Evolutionary conservation across 345 rosid genomes (phyloP), one percentile per base, ranked within the genome.

Genomic region (Cardiospermum halicacabum): DNA sequence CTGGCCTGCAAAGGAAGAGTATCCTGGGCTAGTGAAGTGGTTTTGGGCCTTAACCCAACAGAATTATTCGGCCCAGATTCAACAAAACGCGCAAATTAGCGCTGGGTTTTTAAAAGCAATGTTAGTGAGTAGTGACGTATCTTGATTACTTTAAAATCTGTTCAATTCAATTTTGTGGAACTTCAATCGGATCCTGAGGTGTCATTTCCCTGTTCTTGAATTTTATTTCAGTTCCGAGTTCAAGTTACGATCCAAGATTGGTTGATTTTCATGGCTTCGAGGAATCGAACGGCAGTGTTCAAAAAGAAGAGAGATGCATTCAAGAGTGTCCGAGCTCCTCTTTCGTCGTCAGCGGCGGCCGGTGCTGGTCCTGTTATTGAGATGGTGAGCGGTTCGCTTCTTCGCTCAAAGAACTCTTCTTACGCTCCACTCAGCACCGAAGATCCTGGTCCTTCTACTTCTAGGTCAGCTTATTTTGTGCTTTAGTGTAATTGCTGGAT

Each of bases 351-450:
- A 61, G 72, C 76, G 64, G 72, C 76, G 39, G 66, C 76, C n/a
- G 84, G 80, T 68, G 70, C 63, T 59, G 89, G 87, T 72, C 81
- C 87, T 43, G 89, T 84, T 71, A 84, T 86, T 43, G 84, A 86
- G 70, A 69, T 84, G 80, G 85, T 75, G 25, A 82, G 75, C 77
- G 73, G 80, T 15, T 82, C 89, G 65, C 76, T 86, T 37, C 67
- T 75, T 51, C 78, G 77, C 53, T 78, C 74, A 0, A 84, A 77
- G n/a, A 76, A 75, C 48, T 54, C 78, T n/a, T 62, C 74, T 48
- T 86, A 86, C 56, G 69, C 87, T 73, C 81, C 85, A 62, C 72
- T 84, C 56, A 84, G 77, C 47, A 67, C 87, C 34, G 78, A 50
- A 65, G 89, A 86, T 72, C 80, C 87, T 28, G 81, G 81, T 39